These are phyloP conservation scores for Kewa caespitosa DNA, from an alignment of 179 eudicot genomes.

Conservation along the genomic window DNA sequence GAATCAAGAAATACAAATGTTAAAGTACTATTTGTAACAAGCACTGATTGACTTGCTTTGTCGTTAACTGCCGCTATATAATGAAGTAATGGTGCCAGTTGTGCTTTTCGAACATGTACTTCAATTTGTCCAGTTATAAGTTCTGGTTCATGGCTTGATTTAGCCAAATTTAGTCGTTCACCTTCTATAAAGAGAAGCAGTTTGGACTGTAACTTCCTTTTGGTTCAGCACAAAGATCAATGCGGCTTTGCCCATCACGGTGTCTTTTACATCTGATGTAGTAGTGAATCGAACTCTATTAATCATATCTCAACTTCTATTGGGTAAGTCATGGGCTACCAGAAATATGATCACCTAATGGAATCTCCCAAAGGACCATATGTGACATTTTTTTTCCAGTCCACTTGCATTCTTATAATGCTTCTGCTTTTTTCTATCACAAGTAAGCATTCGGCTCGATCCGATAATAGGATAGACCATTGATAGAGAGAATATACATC, in stretches of 20 bases:
- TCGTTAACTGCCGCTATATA: slow-evolving; percentile 21
- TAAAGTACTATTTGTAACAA: slow-evolving; percentile 8
- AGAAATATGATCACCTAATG: slow-evolving; percentile 28
- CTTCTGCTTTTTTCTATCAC: slow-evolving; percentile 10
- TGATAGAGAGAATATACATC: slow-evolving; percentile 18
- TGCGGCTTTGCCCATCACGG: slow-evolving; percentile 24
- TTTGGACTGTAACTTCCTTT: slow-evolving; percentile 14
- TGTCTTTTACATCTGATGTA: slow-evolving; percentile 14
- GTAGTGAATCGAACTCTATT: slow-evolving; percentile 18
- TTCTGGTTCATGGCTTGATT: slow-evolving; percentile 11
- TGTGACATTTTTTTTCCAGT: slow-evolving; percentile 2
- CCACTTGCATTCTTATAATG: slow-evolving; percentile 19
- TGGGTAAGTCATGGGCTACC: slow-evolving; percentile 25
- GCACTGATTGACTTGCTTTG: slow-evolving; percentile 16
- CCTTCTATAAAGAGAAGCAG: slow-evolving; percentile 14
- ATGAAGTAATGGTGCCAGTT: slow-evolving; percentile 22
- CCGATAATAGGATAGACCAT: slow-evolving; percentile 21
- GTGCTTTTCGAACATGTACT: slow-evolving; percentile 22
- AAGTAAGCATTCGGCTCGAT: slow-evolving; percentile 22
- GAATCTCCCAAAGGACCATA: slow-evolving; percentile 26
- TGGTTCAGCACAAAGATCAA: slow-evolving; percentile 15
- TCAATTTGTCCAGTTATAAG: slow-evolving; percentile 1
- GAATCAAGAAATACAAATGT: slow-evolving; percentile 2
- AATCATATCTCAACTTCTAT: slow-evolving; percentile 18
- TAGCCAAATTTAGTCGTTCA: slow-evolving; percentile 1